phyloP scores from a whole-genome alignment of 371 early-diverging fungal species.

The Ordospora colligata region DNA sequence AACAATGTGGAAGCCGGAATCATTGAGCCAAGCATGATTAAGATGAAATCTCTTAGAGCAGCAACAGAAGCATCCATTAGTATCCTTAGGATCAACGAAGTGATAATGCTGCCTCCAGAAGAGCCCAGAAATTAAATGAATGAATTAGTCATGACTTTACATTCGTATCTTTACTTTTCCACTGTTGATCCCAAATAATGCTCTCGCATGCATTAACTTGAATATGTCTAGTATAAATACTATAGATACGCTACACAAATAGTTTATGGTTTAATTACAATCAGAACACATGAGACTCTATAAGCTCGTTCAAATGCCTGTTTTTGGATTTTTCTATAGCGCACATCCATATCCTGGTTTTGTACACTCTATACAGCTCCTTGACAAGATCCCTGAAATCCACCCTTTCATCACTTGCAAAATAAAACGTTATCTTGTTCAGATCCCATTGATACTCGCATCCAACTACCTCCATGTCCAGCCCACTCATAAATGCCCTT shows the following conservation, averaged over 20 bases:
- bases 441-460: constrained; percentile 62
- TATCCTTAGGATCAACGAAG: constrained; percentile 82
- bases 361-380: constrained; percentile 90
- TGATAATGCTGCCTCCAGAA: constrained; percentile 52
- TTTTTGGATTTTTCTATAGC: constrained; percentile 55
- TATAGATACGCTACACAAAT: not conserved
- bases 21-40: constrained; percentile 94
- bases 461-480: constrained; percentile 57
- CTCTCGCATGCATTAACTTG: too few relatives aligned
- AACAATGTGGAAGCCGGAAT: constrained; percentile 91
- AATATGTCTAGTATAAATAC: not conserved
- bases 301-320: constrained; percentile 17
- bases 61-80: constrained; percentile 99
- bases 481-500: constrained; percentile 31
- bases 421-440: constrained; percentile 61
- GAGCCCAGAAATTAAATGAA: constrained; percentile 14
- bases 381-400: constrained; percentile 94
- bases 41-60: constrained; percentile 89
- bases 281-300: not conserved
- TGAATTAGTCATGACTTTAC: not conserved
- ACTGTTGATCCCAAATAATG: not conserved
- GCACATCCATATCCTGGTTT: constrained; percentile 95
- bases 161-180: not conserved
- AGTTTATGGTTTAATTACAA: constrained; percentile 11
- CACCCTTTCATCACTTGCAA: constrained; percentile 65